Conservation (phyloP, 108 stramenopile genomes). For the Aurantiochytrium sp. region DNA sequence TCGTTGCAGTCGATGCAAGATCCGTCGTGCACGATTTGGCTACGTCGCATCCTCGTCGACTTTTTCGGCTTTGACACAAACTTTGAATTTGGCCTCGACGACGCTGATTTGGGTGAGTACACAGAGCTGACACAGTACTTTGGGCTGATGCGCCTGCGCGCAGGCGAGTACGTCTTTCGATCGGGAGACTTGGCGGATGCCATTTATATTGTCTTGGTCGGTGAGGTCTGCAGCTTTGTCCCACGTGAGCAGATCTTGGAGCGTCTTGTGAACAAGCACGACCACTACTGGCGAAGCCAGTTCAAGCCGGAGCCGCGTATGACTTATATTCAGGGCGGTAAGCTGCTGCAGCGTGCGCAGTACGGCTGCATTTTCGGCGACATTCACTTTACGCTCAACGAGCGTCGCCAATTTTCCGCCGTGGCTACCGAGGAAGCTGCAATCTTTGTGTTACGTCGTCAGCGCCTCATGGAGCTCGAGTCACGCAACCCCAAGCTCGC, state of each 20-base stretch:
- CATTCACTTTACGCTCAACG: background rate
- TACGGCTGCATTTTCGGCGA: conserved; percentile 16
- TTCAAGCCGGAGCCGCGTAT: background rate
- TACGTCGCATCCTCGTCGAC: background rate
- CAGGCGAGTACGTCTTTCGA: background rate
- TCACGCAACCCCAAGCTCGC: background rate
- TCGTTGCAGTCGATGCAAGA: background rate
- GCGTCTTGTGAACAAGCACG: background rate
- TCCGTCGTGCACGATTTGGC: background rate
- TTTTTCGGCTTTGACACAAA: background rate
- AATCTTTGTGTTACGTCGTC: background rate
- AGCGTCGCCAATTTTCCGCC: background rate
- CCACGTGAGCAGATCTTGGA: background rate
- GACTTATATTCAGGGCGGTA: background rate
- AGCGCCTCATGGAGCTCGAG: background rate
- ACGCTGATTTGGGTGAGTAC: background rate
- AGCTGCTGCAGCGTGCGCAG: background rate
- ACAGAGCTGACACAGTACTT: background rate
- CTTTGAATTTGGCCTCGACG: background rate
- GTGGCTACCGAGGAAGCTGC: background rate
- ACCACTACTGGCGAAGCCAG: background rate
- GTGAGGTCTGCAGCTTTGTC: background rate
- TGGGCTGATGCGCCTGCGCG: background rate
- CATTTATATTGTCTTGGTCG: background rate
- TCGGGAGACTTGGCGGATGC: background rate